Percentiles rank a stretch among this genome's conserved stretches.
Evolutionary conservation across 345 rosid species (phyloP).

Genomic region (Citrus cavaleriei): DNA sequence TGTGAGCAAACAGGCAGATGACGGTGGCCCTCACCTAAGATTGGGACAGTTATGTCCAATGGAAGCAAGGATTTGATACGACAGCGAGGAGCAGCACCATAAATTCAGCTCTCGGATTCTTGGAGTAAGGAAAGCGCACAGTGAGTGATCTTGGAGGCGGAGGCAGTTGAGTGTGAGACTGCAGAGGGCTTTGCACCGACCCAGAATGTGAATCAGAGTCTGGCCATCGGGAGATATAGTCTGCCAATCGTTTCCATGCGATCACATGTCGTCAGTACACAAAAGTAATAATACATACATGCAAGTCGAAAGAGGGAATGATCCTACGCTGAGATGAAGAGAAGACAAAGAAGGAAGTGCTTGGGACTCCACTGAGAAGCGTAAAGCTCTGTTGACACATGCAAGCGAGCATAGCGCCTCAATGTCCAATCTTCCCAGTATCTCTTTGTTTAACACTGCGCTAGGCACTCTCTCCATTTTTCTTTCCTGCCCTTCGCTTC

Average conservation of each 20-base stretch:
- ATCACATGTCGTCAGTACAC: neutral
- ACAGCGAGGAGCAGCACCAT: slow-evolving; percentile 36
- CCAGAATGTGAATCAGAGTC: slow-evolving; percentile 34
- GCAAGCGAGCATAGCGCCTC: slow-evolving; percentile 48
- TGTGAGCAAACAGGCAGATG: neutral
- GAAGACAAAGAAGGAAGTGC: slow-evolving; percentile 40
- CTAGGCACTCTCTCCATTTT: slow-evolving; percentile 26
- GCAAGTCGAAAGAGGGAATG: neutral
- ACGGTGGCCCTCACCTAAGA: slow-evolving; percentile 36
- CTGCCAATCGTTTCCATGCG: slow-evolving; percentile 17
- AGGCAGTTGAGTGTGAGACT: slow-evolving; percentile 47
- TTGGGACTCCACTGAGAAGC: slow-evolving; percentile 37
- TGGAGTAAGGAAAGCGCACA: slow-evolving; percentile 28
- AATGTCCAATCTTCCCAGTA: slow-evolving; percentile 45
- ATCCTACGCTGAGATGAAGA: slow-evolving; percentile 41
- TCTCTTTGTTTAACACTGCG: slow-evolving; percentile 37
- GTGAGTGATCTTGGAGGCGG: slow-evolving; percentile 31
- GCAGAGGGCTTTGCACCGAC: slow-evolving; percentile 25
- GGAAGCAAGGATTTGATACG: slow-evolving; percentile 32
- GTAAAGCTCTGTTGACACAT: slow-evolving; percentile 45
- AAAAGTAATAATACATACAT: neutral
- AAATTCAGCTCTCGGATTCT: slow-evolving; percentile 44
- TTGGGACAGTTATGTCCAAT: slow-evolving; percentile 44
- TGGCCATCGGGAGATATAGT: slow-evolving; percentile 33
- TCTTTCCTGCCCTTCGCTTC: neutral